These are phyloP conservation scores for Haplographium delicatum DNA, from an alignment of 495 filamentous ascomycete species.

Conservation along the genomic window DNA sequence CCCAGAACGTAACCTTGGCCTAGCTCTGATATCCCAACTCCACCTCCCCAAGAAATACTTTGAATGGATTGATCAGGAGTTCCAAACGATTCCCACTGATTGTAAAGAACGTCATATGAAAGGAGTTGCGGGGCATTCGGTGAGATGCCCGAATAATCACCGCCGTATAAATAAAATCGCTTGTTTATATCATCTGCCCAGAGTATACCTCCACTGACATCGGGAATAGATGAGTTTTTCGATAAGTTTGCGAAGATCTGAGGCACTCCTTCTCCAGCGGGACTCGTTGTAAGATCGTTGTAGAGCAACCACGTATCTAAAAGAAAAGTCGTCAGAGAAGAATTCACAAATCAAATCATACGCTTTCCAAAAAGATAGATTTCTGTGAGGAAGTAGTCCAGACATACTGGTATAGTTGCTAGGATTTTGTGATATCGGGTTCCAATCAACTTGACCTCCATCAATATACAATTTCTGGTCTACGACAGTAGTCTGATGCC, in stretches of 20 bases:
- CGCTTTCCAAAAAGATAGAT: neutral
- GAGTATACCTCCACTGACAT: conserved; percentile 39
- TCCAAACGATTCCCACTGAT: conserved; percentile 37
- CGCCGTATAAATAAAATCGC: conserved; percentile 47
- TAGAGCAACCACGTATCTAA: conserved; percentile 15
- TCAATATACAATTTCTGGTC: conserved; percentile 49
- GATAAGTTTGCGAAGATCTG: conserved; percentile 43
- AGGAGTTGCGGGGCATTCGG: conserved; percentile 35
- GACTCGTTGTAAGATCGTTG: conserved; percentile 38
- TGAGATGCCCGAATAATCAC: conserved; percentile 35
- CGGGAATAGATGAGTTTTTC: conserved; percentile 42
- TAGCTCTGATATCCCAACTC: conserved; percentile 24
- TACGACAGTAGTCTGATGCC: conserved; percentile 45
- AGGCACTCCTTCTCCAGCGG: conserved; percentile 37
- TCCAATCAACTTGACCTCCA: conserved; percentile 45
- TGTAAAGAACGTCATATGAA: conserved; percentile 39
- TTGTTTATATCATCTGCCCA: conserved; percentile 51
- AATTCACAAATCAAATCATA: no score
- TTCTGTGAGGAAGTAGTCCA: neutral
- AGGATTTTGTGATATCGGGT: conserved; percentile 37
- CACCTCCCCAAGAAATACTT: conserved; percentile 17
- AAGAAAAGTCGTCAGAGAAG: neutral
- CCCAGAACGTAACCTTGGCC: conserved; percentile 41
- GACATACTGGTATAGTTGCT: conserved; percentile 44
- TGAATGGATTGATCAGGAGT: conserved; percentile 16